Percentiles rank a stretch among this genome's conserved stretches.
These are phyloP conservation scores for Neotropicomus parvogracilis DNA, from an alignment of 1,284 basidiomycete genomes.

Conservation along the genomic window DNA sequence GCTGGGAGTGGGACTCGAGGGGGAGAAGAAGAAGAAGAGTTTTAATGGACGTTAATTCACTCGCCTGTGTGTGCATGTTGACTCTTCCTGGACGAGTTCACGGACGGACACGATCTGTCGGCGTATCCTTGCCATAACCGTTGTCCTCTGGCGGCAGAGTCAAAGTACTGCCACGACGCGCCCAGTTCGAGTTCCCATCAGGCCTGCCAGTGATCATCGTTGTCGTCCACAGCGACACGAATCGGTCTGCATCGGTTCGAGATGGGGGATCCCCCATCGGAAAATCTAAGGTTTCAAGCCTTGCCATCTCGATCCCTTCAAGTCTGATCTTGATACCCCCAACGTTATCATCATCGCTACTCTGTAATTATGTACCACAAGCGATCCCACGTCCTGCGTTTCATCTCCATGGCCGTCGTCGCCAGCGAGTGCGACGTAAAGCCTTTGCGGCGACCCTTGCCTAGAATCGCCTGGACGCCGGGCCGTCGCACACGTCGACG, in stretches of 20 bases:
- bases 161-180: constrained; percentile 21
- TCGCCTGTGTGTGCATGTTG: constrained; percentile 32
- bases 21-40: constrained; percentile 14
- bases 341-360: constrained; percentile 34
- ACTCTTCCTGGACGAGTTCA: constrained; percentile 20
- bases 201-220: constrained; percentile 27
- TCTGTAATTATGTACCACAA: constrained; percentile 25
- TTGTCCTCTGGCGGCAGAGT: constrained; percentile 29
- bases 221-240: background rate
- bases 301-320: constrained; percentile 32
- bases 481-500: background rate
- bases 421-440: constrained; percentile 20
- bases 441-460: background rate
- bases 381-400: constrained; percentile 24
- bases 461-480: constrained; percentile 8
- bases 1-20: too few species aligned
- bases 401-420: background rate
- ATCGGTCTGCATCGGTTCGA: constrained; percentile 9
- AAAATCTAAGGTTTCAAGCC: constrained; percentile 34
- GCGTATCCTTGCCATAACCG: constrained; percentile 32
- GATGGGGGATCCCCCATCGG: constrained; percentile 22
- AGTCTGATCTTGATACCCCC: constrained; percentile 27
- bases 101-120: constrained; percentile 29
- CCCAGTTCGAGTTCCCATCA: constrained; percentile 14
- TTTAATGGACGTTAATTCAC: constrained; percentile 25